phyloP scores from a whole-genome alignment of 495 filamentous ascomycete genomes.

The Chaetomium tenue region DNA sequence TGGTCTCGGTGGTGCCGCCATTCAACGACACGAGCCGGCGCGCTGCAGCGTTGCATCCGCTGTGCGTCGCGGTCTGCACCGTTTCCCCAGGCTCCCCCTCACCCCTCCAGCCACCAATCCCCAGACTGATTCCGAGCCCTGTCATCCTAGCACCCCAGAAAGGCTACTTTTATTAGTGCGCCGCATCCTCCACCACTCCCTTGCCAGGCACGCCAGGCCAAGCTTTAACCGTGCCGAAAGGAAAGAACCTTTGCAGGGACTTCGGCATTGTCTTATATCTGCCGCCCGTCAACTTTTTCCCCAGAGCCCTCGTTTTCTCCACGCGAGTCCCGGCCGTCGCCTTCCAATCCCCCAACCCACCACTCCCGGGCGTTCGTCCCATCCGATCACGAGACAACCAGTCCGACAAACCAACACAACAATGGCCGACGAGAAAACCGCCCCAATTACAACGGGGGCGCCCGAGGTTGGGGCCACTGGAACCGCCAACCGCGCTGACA shows the following conservation, averaged over 20 bases:
- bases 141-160: background rate
- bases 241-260: slow-evolving; percentile 3
- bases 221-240: slow-evolving; percentile 12
- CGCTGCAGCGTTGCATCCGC: slow-evolving; percentile 24
- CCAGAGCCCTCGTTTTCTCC: background rate
- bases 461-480: slow-evolving; percentile 15
- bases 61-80: background rate
- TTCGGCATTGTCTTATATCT: slow-evolving; percentile 8
- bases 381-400: slow-evolving; percentile 2
- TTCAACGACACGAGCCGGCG: slow-evolving; percentile 7
- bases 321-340: background rate
- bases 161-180: background rate
- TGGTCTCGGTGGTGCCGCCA: background rate
- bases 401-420: background rate
- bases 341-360: background rate
- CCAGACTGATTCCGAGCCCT: background rate
- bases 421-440: slow-evolving; percentile 26
- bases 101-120: slow-evolving; percentile 12
- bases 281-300: background rate
- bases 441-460: background rate
- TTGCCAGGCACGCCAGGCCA: slow-evolving; percentile 2
- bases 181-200: slow-evolving; percentile 5
- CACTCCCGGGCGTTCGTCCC: background rate
- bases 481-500: background rate
- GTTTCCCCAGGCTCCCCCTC: slow-evolving; percentile 9